phyloP scores from a whole-genome alignment of 352 stramenopile species.

The Hyaloperonospora brassicae region DNA sequence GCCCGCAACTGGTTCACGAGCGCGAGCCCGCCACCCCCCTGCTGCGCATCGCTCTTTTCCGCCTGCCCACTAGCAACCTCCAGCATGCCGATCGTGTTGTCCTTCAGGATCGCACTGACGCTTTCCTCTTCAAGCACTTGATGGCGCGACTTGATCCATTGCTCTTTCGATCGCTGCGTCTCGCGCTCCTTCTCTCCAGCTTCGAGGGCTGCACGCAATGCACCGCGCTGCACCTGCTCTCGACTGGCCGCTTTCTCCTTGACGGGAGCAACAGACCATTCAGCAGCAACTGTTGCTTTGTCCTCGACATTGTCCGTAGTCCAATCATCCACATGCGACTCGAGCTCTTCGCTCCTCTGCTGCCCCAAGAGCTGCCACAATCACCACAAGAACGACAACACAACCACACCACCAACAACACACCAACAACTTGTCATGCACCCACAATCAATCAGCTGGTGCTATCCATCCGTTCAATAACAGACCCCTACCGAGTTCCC shows the following conservation, averaged over 20 bases:
- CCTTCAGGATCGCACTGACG: slow-evolving; percentile 41
- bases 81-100: slow-evolving; percentile 30
- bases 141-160: slow-evolving; percentile 50
- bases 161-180: slow-evolving; percentile 50
- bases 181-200: slow-evolving; percentile 42
- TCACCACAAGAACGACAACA: background rate
- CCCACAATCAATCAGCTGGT: background rate
- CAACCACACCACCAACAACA: background rate
- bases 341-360: slow-evolving; percentile 7
- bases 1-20: slow-evolving; percentile 26
- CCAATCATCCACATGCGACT: slow-evolving; percentile 10
- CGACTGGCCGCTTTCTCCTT: background rate
- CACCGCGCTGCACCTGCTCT: slow-evolving; percentile 20
- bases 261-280: background rate
- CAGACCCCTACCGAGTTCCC: slow-evolving; percentile 5
- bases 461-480: background rate
- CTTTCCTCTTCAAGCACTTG: slow-evolving; percentile 55
- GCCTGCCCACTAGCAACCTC: slow-evolving; percentile 15
- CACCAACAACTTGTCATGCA: background rate
- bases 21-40: slow-evolving; percentile 19
- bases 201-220: slow-evolving; percentile 44
- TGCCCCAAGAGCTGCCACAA: background rate
- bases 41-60: slow-evolving; percentile 11
- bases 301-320: slow-evolving; percentile 6
- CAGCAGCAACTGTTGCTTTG: slow-evolving; percentile 1